These are phyloP conservation scores for Dendrostoma leiphaemia DNA, from an alignment of 2,329 filamentous ascomycete species.

Conservation along the genomic window DNA sequence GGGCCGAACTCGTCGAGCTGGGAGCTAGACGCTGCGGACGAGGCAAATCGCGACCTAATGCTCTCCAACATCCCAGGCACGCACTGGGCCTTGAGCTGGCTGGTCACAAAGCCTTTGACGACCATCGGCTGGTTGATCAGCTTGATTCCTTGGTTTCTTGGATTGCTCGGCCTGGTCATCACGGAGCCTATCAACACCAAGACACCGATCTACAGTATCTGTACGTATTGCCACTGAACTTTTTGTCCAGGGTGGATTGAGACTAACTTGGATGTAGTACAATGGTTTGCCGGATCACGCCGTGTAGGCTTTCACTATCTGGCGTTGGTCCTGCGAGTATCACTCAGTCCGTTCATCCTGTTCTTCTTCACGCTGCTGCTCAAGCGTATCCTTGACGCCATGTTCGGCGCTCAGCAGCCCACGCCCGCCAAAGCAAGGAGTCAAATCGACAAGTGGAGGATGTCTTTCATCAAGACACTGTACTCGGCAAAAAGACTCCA, in stretches of 20 bases:
- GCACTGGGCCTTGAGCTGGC: conserved; percentile 42
- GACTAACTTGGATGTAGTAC: background rate
- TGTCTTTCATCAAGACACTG: conserved; percentile 41
- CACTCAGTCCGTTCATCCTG: conserved; percentile 42
- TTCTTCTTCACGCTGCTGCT: conserved; percentile 41
- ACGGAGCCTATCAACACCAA: conserved; percentile 30
- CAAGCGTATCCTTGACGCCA: conserved; percentile 37
- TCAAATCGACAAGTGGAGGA: conserved; percentile 41
- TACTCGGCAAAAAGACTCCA: conserved; percentile 43
- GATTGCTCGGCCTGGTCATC: conserved; percentile 44
- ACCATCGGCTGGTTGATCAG: conserved; percentile 30
- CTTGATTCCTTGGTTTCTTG: conserved; percentile 40
- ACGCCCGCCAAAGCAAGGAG: conserved; percentile 30
- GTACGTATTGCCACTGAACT: too few species aligned
- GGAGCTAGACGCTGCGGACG: conserved; percentile 47
- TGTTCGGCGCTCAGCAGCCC: conserved; percentile 37
- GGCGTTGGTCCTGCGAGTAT: conserved; percentile 39
- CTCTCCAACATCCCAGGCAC: conserved; percentile 35
- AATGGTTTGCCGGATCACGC: conserved; percentile 46
- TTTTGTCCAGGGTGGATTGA: too few species aligned
- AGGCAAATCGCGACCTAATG: conserved; percentile 44
- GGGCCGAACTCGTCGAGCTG: conserved; percentile 57
- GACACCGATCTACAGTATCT: conserved; percentile 38
- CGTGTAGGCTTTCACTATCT: conserved; percentile 50
- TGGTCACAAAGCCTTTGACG: conserved; percentile 42